A percentile compares a stretch with the other conserved stretches of the same genome.
Conservation (phyloP, 2,329 filamentous ascomycete species). For the Sarocladiaceae sp. region DNA sequence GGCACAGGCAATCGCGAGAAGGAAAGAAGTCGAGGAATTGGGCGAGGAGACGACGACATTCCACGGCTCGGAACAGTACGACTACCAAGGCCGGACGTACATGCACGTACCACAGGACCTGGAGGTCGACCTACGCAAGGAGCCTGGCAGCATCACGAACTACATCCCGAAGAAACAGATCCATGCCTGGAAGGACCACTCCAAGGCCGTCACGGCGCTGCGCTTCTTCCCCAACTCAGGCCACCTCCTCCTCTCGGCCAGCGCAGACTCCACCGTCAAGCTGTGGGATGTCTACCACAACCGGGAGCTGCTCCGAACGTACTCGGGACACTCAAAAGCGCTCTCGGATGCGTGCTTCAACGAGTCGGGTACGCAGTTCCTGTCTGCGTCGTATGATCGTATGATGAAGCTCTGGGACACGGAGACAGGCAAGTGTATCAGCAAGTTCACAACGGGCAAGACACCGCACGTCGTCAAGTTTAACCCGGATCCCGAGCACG, state of each 20-base stretch:
- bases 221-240: conserved; percentile 86
- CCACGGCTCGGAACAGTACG: conserved; percentile 74
- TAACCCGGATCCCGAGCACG: conserved; percentile 71
- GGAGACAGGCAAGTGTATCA: conserved; percentile 83
- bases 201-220: conserved; percentile 78
- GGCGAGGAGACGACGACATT: conserved; percentile 80
- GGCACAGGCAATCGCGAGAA: conserved; percentile 43
- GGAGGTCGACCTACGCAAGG: conserved; percentile 78
- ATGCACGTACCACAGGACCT: conserved; percentile 95
- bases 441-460: conserved; percentile 86
- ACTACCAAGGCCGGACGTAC: conserved; percentile 93
- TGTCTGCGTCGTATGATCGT: conserved; percentile 88
- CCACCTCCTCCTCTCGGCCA: conserved; percentile 82
- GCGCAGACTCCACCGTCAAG: conserved; percentile 84
- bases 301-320: conserved; percentile 83
- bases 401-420: conserved; percentile 99
- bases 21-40: conserved; percentile 52
- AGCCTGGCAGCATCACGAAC: conserved; percentile 73
- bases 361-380: conserved; percentile 71
- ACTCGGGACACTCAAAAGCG: conserved; percentile 81
- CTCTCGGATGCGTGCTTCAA: conserved; percentile 89
- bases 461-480: conserved; percentile 93
- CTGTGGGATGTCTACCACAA: conserved; percentile 93
- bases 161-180: conserved; percentile 93
- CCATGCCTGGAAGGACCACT: conserved; percentile 79